Base-by-base conservation (phyloP, 2,329 filamentous ascomycete species). In the Stemphylium lycopersici region DNA sequence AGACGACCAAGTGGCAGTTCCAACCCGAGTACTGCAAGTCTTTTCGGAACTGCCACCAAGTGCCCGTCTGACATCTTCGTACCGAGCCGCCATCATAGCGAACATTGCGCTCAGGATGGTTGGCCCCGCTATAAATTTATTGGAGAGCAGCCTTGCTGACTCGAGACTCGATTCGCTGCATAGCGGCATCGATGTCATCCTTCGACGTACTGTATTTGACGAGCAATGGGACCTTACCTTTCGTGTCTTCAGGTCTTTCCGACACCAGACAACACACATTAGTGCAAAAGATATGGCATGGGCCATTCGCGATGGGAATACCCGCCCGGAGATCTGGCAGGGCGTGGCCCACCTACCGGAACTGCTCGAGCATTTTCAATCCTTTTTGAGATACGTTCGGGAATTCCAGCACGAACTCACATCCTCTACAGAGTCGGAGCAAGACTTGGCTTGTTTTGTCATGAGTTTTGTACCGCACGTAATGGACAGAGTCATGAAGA, bases 21-120 rank as follows among this genome's bases (percentile, higher is more conserved):
- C 76, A 12, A 73, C 75, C 52, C 77, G 80, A 41, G 71, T 76
- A 15, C 71, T 78, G 43, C 57, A 72, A n/a, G 55, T 85, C 7
- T 85, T 85, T 61, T 65, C 78, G 26, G 52, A 59, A 3, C 75
- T 83, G 22, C 64, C 74, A 3, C 20, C 55, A 1, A 48, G 72
- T 7, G 49, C 74, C 33, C 78, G 80, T 22, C 74, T 71, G 2
- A 61, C 70, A 6, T 69, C 72, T 4, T 77, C 81, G 47, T 85
- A 83, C 63, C 65, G 74, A 46, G 66, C 73, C 36, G 74, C 78
- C 22, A 75, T 81, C 18, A 71, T 72, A 38, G 77, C 82, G 18
- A 76, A 80, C 54, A 58, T 83, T 22, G 66, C 61, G n/a, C 67
- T 79, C 13, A 66, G 74, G 16, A 69, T 77, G 53, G 54, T 76